Evolutionary conservation across 495 filamentous ascomycete genomes (phyloP), one percentile per base, ranked within the genome.

Genomic region (Patellaria atrata): DNA sequence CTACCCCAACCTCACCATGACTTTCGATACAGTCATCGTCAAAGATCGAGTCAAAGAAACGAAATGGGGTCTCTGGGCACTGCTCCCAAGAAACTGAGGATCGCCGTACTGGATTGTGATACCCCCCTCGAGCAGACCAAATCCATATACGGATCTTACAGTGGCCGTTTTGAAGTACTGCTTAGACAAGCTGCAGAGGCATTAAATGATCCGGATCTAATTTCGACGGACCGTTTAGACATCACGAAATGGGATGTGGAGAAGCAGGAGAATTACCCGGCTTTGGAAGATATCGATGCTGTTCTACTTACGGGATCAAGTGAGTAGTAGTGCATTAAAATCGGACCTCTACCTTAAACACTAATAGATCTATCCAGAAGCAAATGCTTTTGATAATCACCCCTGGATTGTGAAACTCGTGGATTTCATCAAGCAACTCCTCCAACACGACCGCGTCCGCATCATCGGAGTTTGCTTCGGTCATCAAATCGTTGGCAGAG

Each of bases 391-490:
- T 50, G 81, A 82, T 22, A 57, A 78, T 44, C 60, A 69, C 35
- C 67, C 73, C 0, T 94, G 83, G 86, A 84, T 92, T 34, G 28
- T 73, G 13, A 68, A 65, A 13, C 65, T 94, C 0, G 75, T 87
- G 2, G 71, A 77, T 24, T 94, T 73, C 53, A 71, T 68, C 0
- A 65, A 67, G 38, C 50, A 62, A 31, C 45, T 77, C 30, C 57
- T 83, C 25, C 51, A 57, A 27, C 67, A 79, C 38, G 47, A 58
- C 12, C 62, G 68, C 36, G 67, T 92, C 14, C 66, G 71, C 15
- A 56, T 91, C 14, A 63, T 93, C 13, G 85, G 82, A 10, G 68
- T 89, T 18, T 94, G 86, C 52, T 94, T 87, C 54, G 87, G 85
- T 12, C 86, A 94, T 52, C 84, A 94, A 58, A 87, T 94, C 32